Evolutionary conservation across 2,329 filamentous ascomycete genomes (phyloP).

Genomic region (Cercospora sp.): DNA sequence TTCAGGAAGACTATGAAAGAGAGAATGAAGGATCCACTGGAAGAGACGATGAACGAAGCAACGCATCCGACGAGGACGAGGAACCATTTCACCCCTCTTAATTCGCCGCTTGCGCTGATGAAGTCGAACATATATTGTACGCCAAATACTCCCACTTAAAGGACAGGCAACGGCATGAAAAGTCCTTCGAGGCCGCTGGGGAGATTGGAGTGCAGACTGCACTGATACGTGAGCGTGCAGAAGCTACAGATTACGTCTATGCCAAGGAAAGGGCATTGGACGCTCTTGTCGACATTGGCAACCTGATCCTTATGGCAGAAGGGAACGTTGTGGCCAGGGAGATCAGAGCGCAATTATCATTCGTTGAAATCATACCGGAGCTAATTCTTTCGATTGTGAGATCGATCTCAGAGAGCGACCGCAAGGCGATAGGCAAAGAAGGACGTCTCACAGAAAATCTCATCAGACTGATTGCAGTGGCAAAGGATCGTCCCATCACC

Average conservation of each 20-base stretch:
- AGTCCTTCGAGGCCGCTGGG: background rate
- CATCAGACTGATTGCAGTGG: background rate
- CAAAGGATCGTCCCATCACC: background rate
- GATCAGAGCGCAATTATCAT: background rate
- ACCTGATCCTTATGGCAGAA: background rate
- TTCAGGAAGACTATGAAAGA: no score
- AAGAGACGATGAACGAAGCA: no score
- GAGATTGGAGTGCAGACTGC: background rate
- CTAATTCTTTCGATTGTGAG: background rate
- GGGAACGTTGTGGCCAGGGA: background rate
- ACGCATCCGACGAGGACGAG: no score
- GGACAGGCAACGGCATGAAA: constrained; percentile 6
- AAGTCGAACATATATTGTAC: background rate
- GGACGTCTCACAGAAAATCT: background rate
- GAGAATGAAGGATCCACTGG: no score
- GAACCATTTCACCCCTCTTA: no score
- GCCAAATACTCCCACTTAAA: background rate
- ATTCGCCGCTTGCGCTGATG: no score
- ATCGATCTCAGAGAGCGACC: background rate
- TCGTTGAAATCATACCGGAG: background rate
- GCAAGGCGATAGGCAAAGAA: background rate
- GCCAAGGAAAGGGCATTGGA: background rate
- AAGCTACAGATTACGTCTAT: background rate
- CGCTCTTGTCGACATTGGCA: constrained; percentile 1
- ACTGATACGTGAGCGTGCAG: background rate